Evolutionary conservation across 1,284 basidiomycete genomes (phyloP).

Genomic region (Gastroboletus turbinatus): DNA sequence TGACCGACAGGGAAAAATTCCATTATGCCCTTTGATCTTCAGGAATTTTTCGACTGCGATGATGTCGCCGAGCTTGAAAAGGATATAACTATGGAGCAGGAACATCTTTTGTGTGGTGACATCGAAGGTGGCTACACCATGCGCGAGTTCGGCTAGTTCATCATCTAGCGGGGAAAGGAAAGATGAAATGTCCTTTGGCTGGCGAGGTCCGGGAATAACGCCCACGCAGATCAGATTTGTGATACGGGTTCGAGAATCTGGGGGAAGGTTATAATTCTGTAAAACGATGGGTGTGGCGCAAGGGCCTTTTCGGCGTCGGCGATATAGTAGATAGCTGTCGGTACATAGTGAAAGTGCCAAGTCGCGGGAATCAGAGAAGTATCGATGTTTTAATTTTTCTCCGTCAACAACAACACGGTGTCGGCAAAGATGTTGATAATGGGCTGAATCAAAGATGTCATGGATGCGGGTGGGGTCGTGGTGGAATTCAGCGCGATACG

Average conservation of each 20-base stretch:
- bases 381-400: neutral
- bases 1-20: neutral
- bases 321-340: neutral
- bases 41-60: neutral
- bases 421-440: neutral
- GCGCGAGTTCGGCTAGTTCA: neutral
- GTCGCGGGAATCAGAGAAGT: neutral
- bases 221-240: neutral
- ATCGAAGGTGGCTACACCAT: neutral
- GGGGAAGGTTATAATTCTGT: neutral
- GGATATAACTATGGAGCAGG: neutral
- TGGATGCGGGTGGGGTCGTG: neutral
- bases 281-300: neutral
- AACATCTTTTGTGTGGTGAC: too few relatives aligned
- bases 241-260: neutral
- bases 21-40: neutral
- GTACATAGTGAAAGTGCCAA: neutral
- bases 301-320: neutral
- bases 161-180: neutral
- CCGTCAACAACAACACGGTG: neutral
- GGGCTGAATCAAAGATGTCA: neutral
- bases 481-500: too few relatives aligned
- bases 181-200: neutral
- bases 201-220: neutral
- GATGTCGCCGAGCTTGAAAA: neutral